Evolutionary conservation across 805 yeast species (phyloP).

Genomic region (Metschnikowia koreensis): DNA sequence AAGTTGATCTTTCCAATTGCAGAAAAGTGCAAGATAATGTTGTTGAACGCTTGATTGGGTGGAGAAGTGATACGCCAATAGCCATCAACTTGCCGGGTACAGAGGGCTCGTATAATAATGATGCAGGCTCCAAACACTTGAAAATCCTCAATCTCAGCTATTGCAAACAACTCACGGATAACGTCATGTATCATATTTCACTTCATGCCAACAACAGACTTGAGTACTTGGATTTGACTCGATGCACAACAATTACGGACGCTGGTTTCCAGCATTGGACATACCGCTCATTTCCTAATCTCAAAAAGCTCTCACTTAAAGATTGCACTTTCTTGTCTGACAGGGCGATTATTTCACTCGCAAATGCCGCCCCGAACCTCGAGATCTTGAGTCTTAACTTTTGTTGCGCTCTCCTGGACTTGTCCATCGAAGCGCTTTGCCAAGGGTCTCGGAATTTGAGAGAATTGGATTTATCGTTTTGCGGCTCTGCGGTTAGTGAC

Average conservation of each 20-base stretch:
- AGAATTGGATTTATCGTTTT: slow-evolving; percentile 60
- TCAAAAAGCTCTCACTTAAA: slow-evolving; percentile 53
- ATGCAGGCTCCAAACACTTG: slow-evolving; percentile 59
- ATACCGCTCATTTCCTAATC: slow-evolving; percentile 50
- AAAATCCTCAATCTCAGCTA: slow-evolving; percentile 60
- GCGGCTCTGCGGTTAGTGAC: slow-evolving; percentile 80
- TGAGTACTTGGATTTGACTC: slow-evolving; percentile 57
- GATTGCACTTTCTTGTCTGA: slow-evolving; percentile 78
- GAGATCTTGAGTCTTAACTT: slow-evolving; percentile 61
- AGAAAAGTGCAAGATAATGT: slow-evolving; percentile 72
- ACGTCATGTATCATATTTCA: slow-evolving; percentile 61
- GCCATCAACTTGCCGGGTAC: slow-evolving; percentile 10
- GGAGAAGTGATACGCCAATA: slow-evolving; percentile 22
- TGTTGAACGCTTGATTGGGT: slow-evolving; percentile 65
- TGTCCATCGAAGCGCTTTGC: slow-evolving; percentile 63
- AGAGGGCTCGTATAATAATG: slow-evolving; percentile 18
- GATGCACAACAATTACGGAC: slow-evolving; percentile 79
- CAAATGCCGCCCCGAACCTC: slow-evolving; percentile 58
- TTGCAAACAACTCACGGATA: slow-evolving; percentile 73
- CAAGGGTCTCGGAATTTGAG: slow-evolving; percentile 60
- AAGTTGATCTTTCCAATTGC: slow-evolving; percentile 69
- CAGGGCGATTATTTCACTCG: slow-evolving; percentile 57
- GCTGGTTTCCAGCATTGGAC: slow-evolving; percentile 69
- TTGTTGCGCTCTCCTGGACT: slow-evolving; percentile 73
- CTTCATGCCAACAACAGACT: slow-evolving; percentile 55